These are phyloP conservation scores for Diaporthe vexans DNA, from an alignment of 2,329 filamentous ascomycete genomes.

Conservation along the genomic window DNA sequence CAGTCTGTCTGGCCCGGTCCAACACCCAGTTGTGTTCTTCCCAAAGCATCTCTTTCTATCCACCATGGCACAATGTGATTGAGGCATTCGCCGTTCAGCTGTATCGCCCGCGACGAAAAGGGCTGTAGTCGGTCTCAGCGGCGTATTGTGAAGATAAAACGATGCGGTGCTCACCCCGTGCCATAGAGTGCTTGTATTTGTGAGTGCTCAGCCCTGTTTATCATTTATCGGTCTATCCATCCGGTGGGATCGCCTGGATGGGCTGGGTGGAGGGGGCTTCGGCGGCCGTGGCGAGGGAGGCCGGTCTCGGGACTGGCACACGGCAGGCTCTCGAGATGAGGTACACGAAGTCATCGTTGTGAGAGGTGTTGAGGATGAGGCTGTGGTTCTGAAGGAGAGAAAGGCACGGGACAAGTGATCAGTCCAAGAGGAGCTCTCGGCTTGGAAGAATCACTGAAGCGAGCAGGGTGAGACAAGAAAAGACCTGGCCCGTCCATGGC, in stretches of 20 bases:
- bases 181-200: background rate
- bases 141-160: background rate
- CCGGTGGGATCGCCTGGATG: background rate
- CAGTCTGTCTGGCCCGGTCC: slow-evolving; percentile 2
- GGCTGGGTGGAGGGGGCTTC: slow-evolving; percentile 52
- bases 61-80: background rate
- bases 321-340: background rate
- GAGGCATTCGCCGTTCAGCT: background rate
- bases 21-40: background rate
- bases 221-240: background rate
- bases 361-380: background rate
- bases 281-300: slow-evolving; percentile 55
- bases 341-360: slow-evolving; percentile 5
- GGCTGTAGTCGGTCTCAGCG: slow-evolving; percentile 1
- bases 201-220: background rate
- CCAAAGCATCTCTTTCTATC: background rate
- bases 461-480: background rate
- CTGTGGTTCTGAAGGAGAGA: background rate
- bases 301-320: slow-evolving; percentile 47
- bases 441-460: background rate
- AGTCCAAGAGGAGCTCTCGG: background rate
- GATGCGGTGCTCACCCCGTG: background rate
- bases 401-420: background rate
- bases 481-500: background rate
- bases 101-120: background rate